Conservation (phyloP, 2,329 filamentous ascomycete species). For the Phialemoniopsis sp. region DNA sequence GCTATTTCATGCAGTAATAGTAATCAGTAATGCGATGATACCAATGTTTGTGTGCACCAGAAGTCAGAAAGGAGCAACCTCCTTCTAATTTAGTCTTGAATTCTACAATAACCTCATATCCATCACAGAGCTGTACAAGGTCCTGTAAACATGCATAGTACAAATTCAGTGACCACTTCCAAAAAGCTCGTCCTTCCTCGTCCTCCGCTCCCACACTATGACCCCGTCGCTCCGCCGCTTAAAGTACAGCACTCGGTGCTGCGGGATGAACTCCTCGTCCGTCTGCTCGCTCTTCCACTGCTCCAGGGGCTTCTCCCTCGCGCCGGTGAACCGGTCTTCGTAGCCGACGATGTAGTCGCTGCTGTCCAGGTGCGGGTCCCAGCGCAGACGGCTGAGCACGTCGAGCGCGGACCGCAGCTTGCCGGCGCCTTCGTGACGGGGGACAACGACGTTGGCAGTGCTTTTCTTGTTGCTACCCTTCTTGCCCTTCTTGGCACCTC, state of each 20-base stretch:
- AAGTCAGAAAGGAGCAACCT: too few species aligned
- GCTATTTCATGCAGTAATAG: too few species aligned
- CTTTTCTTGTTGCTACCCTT: constrained; percentile 10
- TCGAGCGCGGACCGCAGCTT: constrained; percentile 55
- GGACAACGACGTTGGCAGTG: constrained; percentile 6
- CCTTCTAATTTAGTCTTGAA: too few species aligned
- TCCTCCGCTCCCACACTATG: constrained; percentile 54
- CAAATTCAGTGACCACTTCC: constrained; percentile 45
- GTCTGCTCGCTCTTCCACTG: constrained; percentile 59
- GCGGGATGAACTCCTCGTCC: constrained; percentile 63
- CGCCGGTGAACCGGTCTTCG: constrained; percentile 54
- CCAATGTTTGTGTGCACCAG: too few species aligned
- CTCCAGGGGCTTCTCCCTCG: constrained; percentile 47
- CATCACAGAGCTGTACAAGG: too few species aligned
- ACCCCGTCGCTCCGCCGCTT: constrained; percentile 44
- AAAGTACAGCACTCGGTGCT: constrained; percentile 61
- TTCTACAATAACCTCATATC: too few species aligned
- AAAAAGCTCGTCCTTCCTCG: constrained; percentile 51
- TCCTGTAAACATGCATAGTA: too few species aligned
- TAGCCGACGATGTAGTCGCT: constrained; percentile 55
- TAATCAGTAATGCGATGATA: too few species aligned
- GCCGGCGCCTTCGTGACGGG: constrained; percentile 18
- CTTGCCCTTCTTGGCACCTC: constrained; percentile 9
- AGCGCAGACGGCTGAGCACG: constrained; percentile 55
- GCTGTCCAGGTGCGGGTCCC: constrained; percentile 49